Conservation (phyloP, 225 moss, liverwort and hornwort species). For the Physcomitrium patens region DNA sequence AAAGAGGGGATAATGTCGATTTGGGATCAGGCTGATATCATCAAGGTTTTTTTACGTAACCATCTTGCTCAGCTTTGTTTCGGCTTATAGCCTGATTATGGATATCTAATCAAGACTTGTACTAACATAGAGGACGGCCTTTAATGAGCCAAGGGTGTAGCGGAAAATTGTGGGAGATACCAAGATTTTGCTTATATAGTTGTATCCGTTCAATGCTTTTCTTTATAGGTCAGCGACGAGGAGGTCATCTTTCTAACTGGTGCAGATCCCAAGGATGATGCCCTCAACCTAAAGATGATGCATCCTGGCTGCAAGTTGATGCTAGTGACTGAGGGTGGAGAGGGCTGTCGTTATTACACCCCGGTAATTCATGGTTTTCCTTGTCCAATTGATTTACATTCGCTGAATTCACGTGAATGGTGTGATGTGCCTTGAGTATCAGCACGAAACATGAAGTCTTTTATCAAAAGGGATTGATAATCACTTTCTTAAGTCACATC, state of each 20-base stretch:
- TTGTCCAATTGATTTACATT: not conserved
- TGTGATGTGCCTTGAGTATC: constrained; percentile 1
- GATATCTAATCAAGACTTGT: too few species aligned
- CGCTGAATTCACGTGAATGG: not conserved
- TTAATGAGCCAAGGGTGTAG: not conserved
- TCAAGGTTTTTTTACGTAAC: constrained; percentile 41
- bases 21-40: constrained; percentile 73
- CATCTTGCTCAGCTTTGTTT: not conserved
- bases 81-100: not conserved
- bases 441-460: constrained; percentile 19
- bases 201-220: not conserved
- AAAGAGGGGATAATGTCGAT: constrained; percentile 83
- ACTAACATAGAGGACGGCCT: not conserved
- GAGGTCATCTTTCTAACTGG: constrained; percentile 64
- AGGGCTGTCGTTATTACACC: constrained; percentile 63
- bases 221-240: constrained; percentile 59
- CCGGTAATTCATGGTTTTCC: constrained; percentile 38
- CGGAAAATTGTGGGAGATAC: not conserved
- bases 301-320: constrained; percentile 58
- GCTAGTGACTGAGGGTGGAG: constrained; percentile 66
- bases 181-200: constrained; percentile 16
- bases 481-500: constrained; percentile 17
- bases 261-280: constrained; percentile 59
- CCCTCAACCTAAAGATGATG: constrained; percentile 42
- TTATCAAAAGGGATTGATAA: not conserved